Evolutionary conservation across 805 yeast genomes (phyloP).

Genomic region (Starmerella etchellsii): DNA sequence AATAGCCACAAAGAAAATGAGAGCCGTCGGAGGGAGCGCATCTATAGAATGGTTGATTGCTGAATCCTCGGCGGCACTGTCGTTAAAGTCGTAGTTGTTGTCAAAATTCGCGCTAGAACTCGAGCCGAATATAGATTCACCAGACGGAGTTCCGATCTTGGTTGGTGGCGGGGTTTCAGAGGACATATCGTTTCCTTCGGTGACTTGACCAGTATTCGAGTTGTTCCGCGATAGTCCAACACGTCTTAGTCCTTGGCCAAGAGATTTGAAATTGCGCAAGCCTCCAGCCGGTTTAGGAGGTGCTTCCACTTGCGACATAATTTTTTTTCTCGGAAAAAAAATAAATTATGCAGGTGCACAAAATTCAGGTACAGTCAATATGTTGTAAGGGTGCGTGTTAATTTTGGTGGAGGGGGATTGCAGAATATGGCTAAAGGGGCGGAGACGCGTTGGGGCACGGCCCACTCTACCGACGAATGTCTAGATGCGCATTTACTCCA

Average conservation of each 20-base stretch:
- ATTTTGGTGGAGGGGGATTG: too few relatives aligned
- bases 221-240: constrained; percentile 6
- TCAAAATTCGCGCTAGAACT: constrained; percentile 5
- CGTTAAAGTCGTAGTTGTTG: not conserved
- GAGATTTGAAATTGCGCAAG: not conserved
- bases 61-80: constrained; percentile 6
- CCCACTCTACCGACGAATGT: too few relatives aligned
- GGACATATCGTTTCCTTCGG: not conserved
- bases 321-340: not conserved
- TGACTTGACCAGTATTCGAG: not conserved
- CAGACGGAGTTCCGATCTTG: not conserved
- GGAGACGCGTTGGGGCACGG: too few relatives aligned
- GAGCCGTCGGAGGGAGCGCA: constrained; percentile 30
- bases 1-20: constrained; percentile 57
- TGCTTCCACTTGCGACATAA: not conserved
- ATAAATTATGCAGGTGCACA: too few relatives aligned
- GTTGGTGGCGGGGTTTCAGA: not conserved
- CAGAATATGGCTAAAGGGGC: too few relatives aligned
- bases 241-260: constrained; percentile 3
- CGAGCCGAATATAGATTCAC: not conserved
- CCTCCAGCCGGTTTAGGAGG: not conserved
- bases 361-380: too few relatives aligned
- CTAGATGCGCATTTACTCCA: too few relatives aligned
- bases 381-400: too few relatives aligned
- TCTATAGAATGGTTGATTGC: constrained; percentile 23